A percentile compares a stretch with the other conserved stretches of the same genome.
Evolutionary conservation across 805 yeast genomes (phyloP).

Genomic region (Tetrapisispora pingtungensis): DNA sequence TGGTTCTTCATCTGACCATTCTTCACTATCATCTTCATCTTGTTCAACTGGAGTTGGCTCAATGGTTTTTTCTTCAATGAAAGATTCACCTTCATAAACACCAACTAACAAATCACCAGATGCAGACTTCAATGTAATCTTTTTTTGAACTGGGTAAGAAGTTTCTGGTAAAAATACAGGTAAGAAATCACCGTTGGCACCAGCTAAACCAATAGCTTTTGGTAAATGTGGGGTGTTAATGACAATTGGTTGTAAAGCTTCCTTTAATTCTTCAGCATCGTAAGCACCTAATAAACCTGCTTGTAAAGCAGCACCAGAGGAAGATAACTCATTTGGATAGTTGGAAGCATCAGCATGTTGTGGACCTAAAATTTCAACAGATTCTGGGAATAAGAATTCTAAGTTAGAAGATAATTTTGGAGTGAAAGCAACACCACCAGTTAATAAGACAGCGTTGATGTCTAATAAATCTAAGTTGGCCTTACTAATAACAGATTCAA

Average conservation of each 20-base stretch:
- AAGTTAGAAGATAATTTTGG: slow-evolving; percentile 82
- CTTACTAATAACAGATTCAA: slow-evolving; percentile 62
- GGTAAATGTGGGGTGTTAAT: slow-evolving; percentile 79
- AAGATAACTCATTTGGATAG: slow-evolving; percentile 80
- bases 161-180: slow-evolving; percentile 75
- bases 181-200: slow-evolving; percentile 59
- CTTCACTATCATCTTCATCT: slow-evolving; percentile 29
- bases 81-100: slow-evolving; percentile 77
- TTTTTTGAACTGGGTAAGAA: slow-evolving; percentile 80
- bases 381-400: slow-evolving; percentile 68
- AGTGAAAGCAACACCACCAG: slow-evolving; percentile 87
- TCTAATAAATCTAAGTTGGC: slow-evolving; percentile 80
- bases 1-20: slow-evolving; percentile 66
- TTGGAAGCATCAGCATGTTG: slow-evolving; percentile 63
- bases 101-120: slow-evolving; percentile 55
- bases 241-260: slow-evolving; percentile 69
- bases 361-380: slow-evolving; percentile 61
- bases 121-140: slow-evolving; percentile 51
- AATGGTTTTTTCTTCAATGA: slow-evolving; percentile 69
- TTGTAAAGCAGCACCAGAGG: slow-evolving; percentile 95
- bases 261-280: slow-evolving; percentile 71
- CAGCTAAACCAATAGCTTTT: slow-evolving; percentile 77
- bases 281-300: slow-evolving; percentile 77
- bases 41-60: slow-evolving; percentile 38
- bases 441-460: slow-evolving; percentile 81